These are phyloP conservation scores for Mimosa pudica DNA, from an alignment of 306 rosid genomes.

Conservation along the genomic window DNA sequence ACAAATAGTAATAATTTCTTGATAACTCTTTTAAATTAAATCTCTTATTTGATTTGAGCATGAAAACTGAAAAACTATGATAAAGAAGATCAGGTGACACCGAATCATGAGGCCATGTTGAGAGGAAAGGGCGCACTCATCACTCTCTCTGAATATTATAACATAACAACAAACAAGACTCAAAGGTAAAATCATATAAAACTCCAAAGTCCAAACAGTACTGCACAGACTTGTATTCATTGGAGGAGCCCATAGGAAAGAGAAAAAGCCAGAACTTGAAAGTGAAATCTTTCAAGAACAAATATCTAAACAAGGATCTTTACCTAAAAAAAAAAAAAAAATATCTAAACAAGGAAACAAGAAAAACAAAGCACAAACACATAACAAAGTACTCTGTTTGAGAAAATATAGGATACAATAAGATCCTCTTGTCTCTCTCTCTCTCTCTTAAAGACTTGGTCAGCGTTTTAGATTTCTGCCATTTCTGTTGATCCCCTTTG, in stretches of 20 bases:
- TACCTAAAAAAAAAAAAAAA: too few relatives aligned
- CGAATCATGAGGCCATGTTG: not conserved
- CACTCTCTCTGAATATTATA: not conserved
- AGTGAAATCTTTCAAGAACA: not conserved
- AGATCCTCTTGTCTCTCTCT: not conserved
- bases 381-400: not conserved
- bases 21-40: too few relatives aligned
- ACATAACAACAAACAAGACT: not conserved
- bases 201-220: not conserved
- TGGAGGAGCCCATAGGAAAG: not conserved
- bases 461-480: conserved; percentile 10
- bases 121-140: not conserved
- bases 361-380: too few relatives aligned
- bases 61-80: too few relatives aligned
- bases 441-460: not conserved
- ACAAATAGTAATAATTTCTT: too few relatives aligned
- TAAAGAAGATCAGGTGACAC: not conserved
- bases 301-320: not conserved
- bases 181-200: not conserved
- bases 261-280: not conserved
- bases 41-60: too few relatives aligned
- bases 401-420: conserved; percentile 4
- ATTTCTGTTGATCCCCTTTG: not conserved
- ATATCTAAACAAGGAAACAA: not conserved
- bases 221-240: not conserved